phyloP scores from a whole-genome alignment of 176 grass and related monocot genomes.

The Tuctoria greenei region DNA sequence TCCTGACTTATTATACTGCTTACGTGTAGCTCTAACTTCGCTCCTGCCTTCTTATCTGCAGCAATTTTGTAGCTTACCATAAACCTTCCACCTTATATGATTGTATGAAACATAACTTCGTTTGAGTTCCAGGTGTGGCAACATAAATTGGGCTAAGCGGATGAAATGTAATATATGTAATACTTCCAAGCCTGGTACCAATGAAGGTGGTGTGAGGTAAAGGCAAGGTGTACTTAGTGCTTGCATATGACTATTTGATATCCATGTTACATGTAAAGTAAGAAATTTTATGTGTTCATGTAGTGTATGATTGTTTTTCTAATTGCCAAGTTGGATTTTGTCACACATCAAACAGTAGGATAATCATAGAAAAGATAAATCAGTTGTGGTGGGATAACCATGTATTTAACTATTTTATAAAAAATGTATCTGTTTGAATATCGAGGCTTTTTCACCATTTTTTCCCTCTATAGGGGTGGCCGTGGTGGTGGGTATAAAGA shows the following conservation, averaged over 20 bases:
- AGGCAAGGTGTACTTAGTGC: not conserved
- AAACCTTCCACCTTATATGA: constrained; percentile 7
- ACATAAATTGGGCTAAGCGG: constrained; percentile 97
- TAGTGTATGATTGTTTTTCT: not conserved
- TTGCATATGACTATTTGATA: not conserved
- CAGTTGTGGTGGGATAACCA: not conserved
- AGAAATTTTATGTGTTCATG: constrained; percentile 2
- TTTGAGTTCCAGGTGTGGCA: constrained; percentile 69
- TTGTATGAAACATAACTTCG: not conserved
- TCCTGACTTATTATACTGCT: not conserved
- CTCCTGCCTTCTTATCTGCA: not conserved
- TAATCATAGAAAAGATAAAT: not conserved
- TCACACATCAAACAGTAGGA: not conserved
- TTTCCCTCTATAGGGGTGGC: constrained; percentile 58
- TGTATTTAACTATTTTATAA: not conserved
- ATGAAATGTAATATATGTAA: constrained; percentile 97
- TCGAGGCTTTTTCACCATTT: not conserved
- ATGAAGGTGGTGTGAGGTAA: constrained; percentile 90
- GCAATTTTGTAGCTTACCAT: not conserved
- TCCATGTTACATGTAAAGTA: not conserved
- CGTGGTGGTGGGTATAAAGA: constrained; percentile 96
- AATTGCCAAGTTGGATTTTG: not conserved
- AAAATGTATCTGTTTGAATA: not conserved
- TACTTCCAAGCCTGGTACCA: constrained; percentile 85
- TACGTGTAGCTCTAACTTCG: not conserved